Evolutionary conservation across 2,329 filamentous ascomycete species (phyloP), one percentile per base, ranked within the genome.

Genomic region (Akanthomyces dipterigenus): DNA sequence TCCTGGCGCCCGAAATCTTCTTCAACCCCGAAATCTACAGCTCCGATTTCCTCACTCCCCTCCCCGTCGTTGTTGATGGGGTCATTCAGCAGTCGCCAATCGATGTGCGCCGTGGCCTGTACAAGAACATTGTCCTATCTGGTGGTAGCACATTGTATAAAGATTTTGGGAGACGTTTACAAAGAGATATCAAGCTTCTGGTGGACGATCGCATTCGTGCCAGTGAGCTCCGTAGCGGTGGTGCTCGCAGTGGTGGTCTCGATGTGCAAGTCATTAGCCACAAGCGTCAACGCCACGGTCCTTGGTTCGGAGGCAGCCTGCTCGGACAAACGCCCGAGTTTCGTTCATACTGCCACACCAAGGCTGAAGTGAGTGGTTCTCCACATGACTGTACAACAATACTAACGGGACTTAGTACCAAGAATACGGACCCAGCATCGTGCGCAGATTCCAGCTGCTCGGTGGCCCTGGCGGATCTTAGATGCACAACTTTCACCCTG

Each of bases 11-110:
- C 26, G 95, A 99, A 76, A 99, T 99, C 72, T 99, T 99, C 79
- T 99, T 99, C 86, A 99, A 99, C 78, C 95, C 95, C 34, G 95
- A 99, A 79, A 99, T 99, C 71, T 98, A 98, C 83, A 96, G 91
- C 64, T 98, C 93, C 67, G 95, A 99, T 74, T 99, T 99, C 81
- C 80, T 99, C 66, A 99, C 95, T 14, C 95, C 95, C 16, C 84
- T 99, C 9, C 95, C 95, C 26, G 90, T 85, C 55, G 95, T 99
- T 55, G 96, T 99, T 64, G 95, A 99, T 72, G 89, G 89, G 61
- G 95, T 98, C 65, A 99, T 99, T 69, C 95, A 99, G 77, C 93
- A 92, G 61, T 96, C 93, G 38, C 95, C 95, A 46, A 99, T 99
- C 69, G 95, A 99, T 72, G 96, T 99, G 50, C 89, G 95, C 71